These are phyloP conservation scores for Phytophthora sp. DNA, from an alignment of 352 stramenopile species.

Conservation along the genomic window DNA sequence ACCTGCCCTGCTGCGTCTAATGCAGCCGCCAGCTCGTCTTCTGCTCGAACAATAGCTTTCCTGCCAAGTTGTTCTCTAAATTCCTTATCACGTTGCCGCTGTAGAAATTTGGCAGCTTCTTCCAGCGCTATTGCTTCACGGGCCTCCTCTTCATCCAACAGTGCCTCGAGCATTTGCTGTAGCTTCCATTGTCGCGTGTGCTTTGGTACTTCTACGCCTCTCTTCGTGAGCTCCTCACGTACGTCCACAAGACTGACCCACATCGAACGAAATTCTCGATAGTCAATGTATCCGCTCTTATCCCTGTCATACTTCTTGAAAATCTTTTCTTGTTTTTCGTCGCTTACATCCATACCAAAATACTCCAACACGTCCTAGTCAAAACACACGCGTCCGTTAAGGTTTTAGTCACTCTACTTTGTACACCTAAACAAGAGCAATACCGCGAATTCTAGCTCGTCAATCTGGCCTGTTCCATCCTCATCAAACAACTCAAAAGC, in stretches of 20 bases:
- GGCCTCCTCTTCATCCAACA: constrained; percentile 92
- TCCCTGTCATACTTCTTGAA: constrained; percentile 95
- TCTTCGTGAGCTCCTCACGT: constrained; percentile 83
- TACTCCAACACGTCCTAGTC: constrained; percentile 92
- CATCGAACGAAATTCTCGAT: constrained; percentile 94
- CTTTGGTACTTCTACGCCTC: constrained; percentile 89
- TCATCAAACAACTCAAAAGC: constrained; percentile 93
- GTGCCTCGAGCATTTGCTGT: constrained; percentile 84
- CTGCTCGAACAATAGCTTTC: constrained; percentile 67
- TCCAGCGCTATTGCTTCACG: constrained; percentile 78
- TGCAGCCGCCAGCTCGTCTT: constrained; percentile 85
- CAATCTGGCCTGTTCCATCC: constrained; percentile 89
- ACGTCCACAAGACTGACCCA: constrained; percentile 88
- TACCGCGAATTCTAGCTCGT: constrained; percentile 94
- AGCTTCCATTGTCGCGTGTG: constrained; percentile 84
- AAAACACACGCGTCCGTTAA: not conserved
- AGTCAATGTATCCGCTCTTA: constrained; percentile 92
- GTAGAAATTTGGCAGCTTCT: constrained; percentile 76
- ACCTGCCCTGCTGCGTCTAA: constrained; percentile 93
- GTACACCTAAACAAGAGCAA: not conserved
- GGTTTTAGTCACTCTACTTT: too few relatives aligned
- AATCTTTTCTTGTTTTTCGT: constrained; percentile 91
- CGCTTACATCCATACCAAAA: constrained; percentile 87
- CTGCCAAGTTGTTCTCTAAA: constrained; percentile 42
- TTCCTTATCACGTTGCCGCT: constrained; percentile 81